Percentiles rank a stretch among this genome's conserved stretches.
These are phyloP conservation scores for Aethionema arabicum DNA, from an alignment of 345 rosid genomes.

Conservation along the genomic window DNA sequence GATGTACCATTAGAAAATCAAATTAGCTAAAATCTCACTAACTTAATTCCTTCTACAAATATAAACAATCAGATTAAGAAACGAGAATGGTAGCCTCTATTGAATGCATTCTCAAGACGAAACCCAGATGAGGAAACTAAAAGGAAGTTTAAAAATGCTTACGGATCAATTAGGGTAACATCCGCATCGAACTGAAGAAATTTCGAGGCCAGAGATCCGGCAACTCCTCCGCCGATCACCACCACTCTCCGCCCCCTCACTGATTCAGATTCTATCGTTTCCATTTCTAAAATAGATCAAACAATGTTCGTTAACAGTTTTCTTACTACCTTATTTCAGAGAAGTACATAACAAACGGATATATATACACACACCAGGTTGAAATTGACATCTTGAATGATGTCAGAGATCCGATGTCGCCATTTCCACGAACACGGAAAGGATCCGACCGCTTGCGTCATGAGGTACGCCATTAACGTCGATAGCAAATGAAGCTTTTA, in stretches of 20 bases:
- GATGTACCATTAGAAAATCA: not conserved
- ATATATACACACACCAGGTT: not conserved
- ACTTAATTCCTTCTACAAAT: not conserved
- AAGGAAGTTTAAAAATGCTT: slow-evolving; percentile 14
- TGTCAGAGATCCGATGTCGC: not conserved
- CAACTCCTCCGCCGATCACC: slow-evolving; percentile 65
- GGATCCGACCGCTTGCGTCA: not conserved
- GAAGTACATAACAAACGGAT: not conserved
- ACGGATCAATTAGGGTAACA: slow-evolving; percentile 71
- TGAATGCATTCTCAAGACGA: too few relatives aligned
- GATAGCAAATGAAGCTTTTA: not conserved
- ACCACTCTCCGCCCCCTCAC: slow-evolving; percentile 44
- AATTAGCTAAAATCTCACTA: not conserved
- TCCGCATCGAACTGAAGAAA: slow-evolving; percentile 55
- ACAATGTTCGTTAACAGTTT: not conserved
- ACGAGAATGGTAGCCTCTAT: not conserved
- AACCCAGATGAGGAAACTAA: not conserved
- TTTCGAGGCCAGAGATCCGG: slow-evolving; percentile 57
- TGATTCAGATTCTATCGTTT: slow-evolving; percentile 9
- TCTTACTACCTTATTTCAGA: too few relatives aligned
- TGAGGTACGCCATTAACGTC: not conserved
- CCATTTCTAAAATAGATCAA: not conserved
- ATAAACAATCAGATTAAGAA: not conserved
- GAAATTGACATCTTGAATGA: not conserved
- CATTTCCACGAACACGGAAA: not conserved